phyloP scores from a whole-genome alignment of 108 stramenopile species.

The Cyclostephanos invisitatus region DNA sequence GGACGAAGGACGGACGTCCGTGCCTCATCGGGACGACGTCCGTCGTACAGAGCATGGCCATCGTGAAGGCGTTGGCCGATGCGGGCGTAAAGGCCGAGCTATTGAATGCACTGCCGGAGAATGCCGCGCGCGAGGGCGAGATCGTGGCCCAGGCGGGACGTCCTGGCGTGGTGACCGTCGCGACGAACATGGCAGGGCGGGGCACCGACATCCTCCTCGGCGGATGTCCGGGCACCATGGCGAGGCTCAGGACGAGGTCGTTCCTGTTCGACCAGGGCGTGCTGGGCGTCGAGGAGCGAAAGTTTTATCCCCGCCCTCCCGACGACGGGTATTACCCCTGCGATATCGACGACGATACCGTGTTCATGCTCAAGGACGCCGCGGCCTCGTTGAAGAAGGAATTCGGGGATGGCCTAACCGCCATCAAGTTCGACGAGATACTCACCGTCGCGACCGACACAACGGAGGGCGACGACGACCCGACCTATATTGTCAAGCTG shows the following conservation, averaged over 20 bases:
- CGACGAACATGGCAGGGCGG: conserved; percentile 97
- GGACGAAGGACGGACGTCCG: conserved; percentile 76
- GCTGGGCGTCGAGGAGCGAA: conserved; percentile 57
- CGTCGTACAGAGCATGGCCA: conserved; percentile 83
- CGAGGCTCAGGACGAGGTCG: conserved; percentile 73
- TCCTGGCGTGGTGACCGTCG: conserved; percentile 91
- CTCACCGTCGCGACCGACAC: conserved; percentile 91
- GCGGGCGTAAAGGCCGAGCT: conserved; percentile 83
- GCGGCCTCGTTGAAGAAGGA: conserved; percentile 65
- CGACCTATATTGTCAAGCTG: conserved; percentile 70
- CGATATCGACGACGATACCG: conserved; percentile 63
- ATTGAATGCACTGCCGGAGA: conserved; percentile 92
- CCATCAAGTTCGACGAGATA: conserved; percentile 84
- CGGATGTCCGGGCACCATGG: conserved; percentile 90
- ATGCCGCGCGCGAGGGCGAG: conserved; percentile 91
- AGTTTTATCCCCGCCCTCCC: conserved; percentile 72
- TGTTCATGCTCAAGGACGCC: conserved; percentile 64
- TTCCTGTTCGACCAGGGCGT: conserved; percentile 72
- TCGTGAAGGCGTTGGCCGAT: conserved; percentile 78
- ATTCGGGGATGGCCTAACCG: conserved; percentile 60
- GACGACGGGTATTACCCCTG: conserved; percentile 77
- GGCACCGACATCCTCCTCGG: conserved; percentile 97
- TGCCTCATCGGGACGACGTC: conserved; percentile 95
- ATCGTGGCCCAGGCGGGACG: conserved; percentile 96
- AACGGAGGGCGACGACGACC: conserved; percentile 85